Evolutionary conservation across 2,329 filamentous ascomycete genomes (phyloP).

Genomic region (Paracamarosporium sp.): DNA sequence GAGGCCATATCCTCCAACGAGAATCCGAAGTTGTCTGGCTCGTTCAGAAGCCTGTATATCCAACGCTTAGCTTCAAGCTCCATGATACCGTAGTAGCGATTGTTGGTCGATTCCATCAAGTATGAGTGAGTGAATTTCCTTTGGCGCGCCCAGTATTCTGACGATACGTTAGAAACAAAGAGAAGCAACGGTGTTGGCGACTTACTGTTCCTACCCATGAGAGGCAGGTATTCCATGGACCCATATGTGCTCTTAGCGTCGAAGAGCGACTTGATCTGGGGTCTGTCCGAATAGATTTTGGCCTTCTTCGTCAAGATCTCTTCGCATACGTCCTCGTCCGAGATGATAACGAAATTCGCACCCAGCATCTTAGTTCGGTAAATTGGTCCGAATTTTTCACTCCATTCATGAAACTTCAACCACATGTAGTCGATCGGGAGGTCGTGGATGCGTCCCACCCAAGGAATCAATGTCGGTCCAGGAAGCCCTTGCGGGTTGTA

Average conservation of each 20-base stretch:
- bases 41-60: conserved; percentile 56
- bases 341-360: conserved; percentile 57
- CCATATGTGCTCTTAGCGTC: conserved; percentile 62
- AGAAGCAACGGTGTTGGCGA: background rate
- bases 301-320: conserved; percentile 61
- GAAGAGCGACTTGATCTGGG: conserved; percentile 59
- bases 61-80: conserved; percentile 63
- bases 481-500: conserved; percentile 46
- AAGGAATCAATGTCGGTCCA: conserved; percentile 49
- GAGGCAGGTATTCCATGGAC: conserved; percentile 63
- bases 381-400: conserved; percentile 42
- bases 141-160: conserved; percentile 63
- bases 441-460: conserved; percentile 45
- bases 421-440: conserved; percentile 52
- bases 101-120: conserved; percentile 55
- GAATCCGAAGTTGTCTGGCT: conserved; percentile 59
- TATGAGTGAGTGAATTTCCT: conserved; percentile 61
- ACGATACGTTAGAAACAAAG: conserved; percentile 16
- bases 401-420: conserved; percentile 58
- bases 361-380: conserved; percentile 47
- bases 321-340: conserved; percentile 60
- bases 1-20: conserved; percentile 64
- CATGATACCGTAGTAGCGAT: conserved; percentile 56
- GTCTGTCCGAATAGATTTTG: conserved; percentile 60
- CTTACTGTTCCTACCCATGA: conserved; percentile 64